These are phyloP conservation scores for Verticillium isaacii DNA, from an alignment of 2,329 filamentous ascomycete species.

Conservation along the genomic window DNA sequence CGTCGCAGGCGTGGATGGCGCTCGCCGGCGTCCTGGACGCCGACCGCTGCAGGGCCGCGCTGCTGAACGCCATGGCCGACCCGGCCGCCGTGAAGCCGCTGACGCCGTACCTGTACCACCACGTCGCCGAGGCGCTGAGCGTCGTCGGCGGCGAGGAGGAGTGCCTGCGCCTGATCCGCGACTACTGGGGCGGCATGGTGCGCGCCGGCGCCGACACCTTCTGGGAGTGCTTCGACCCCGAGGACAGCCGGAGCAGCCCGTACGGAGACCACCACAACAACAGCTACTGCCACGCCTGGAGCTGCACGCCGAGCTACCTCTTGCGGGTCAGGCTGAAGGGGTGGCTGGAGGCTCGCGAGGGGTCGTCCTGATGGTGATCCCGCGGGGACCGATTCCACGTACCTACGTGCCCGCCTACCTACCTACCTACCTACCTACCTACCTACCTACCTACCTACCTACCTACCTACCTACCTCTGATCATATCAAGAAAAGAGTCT, in stretches of 20 bases:
- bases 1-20: conserved; percentile 25
- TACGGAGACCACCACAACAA: conserved; percentile 26
- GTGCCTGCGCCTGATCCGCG: conserved; percentile 21
- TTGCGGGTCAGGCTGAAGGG: conserved; percentile 13
- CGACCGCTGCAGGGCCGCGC: conserved; percentile 12
- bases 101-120: conserved; percentile 24
- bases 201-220: conserved; percentile 25
- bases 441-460: too few species aligned
- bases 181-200: conserved; percentile 28
- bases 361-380: too few species aligned
- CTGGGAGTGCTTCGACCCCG: conserved; percentile 24
- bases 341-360: not conserved
- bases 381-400: too few species aligned
- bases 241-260: conserved; percentile 20
- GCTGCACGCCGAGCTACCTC: conserved; percentile 23
- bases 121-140: conserved; percentile 22
- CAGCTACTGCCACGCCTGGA: conserved; percentile 28
- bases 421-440: too few species aligned
- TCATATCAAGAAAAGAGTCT: too few species aligned
- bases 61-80: conserved; percentile 18
- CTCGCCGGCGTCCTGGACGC: conserved; percentile 18
- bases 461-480: too few species aligned
- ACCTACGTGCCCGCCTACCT: too few species aligned
- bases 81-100: conserved; percentile 21
- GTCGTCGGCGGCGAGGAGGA: conserved; percentile 18